Evolutionary conservation across 2,329 filamentous ascomycete genomes (phyloP).

Genomic region (Passalora sequoiae): DNA sequence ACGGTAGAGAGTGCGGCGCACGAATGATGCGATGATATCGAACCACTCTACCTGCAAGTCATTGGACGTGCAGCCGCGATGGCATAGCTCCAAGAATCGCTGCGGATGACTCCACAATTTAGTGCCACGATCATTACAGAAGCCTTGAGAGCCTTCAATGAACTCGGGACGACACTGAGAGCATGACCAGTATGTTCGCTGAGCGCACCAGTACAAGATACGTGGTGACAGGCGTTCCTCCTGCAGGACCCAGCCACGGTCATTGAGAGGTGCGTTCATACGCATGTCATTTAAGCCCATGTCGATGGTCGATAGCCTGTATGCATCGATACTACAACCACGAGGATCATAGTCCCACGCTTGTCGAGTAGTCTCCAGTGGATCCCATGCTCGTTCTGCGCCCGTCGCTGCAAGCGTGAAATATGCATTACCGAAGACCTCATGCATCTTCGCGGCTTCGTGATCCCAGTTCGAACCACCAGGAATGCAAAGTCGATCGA

Average conservation of each 20-base stretch:
- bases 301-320: constrained; percentile 3
- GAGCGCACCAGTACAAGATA: constrained; percentile 3
- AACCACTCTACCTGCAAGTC: constrained; percentile 2
- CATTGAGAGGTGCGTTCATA: neutral
- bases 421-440: constrained; percentile 10
- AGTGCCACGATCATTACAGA: neutral
- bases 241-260: constrained; percentile 5
- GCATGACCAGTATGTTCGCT: constrained; percentile 9
- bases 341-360: constrained; percentile 2
- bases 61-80: neutral
- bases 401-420: constrained; percentile 4
- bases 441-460: constrained; percentile 8
- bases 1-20: constrained; percentile 1
- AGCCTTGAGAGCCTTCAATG: neutral
- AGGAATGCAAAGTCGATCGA: constrained; percentile 5
- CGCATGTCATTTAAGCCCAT: constrained; percentile 2
- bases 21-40: constrained; percentile 5
- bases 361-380: neutral
- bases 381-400: constrained; percentile 5
- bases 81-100: neutral
- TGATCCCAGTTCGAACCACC: constrained; percentile 3
- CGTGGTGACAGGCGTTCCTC: constrained; percentile 6
- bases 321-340: neutral
- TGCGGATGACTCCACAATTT: neutral
- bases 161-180: neutral